phyloP scores from a whole-genome alignment of 805 yeast species.

The Ogataea neopini region DNA sequence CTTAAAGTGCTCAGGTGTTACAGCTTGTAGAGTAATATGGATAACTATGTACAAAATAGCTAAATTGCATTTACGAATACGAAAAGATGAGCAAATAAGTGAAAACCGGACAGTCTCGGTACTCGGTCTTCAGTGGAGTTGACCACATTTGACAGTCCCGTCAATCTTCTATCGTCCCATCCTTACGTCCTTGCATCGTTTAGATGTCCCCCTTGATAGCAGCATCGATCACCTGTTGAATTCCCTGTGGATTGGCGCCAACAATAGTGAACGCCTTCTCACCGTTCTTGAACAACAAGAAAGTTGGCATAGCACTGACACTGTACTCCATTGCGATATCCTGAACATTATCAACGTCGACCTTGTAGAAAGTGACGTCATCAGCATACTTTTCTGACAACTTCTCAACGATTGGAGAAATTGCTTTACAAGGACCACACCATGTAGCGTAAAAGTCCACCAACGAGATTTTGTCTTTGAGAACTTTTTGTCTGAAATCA shows the following conservation, averaged over 20 bases:
- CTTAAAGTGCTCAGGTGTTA: constrained; percentile 3
- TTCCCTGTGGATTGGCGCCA: constrained; percentile 58
- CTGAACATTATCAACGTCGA: constrained; percentile 65
- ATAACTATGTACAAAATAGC: neutral
- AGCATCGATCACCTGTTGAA: constrained; percentile 33
- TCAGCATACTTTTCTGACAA: constrained; percentile 42
- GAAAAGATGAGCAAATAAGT: neutral
- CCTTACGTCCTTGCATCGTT: no score
- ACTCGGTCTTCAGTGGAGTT: no score
- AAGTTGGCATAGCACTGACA: constrained; percentile 77
- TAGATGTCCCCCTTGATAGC: constrained; percentile 18
- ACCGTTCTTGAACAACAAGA: constrained; percentile 61
- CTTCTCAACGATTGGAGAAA: constrained; percentile 55
- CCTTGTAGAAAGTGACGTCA: constrained; percentile 62
- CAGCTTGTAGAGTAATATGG: neutral
- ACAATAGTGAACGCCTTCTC: constrained; percentile 55
- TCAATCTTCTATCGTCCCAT: no score
- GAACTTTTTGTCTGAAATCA: constrained; percentile 39
- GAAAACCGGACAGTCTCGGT: no score
- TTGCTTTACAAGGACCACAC: constrained; percentile 82
- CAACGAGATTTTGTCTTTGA: constrained; percentile 45
- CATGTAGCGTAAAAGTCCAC: constrained; percentile 72
- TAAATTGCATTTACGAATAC: constrained; percentile 1
- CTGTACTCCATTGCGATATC: constrained; percentile 64
- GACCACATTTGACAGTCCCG: no score